Percentiles rank a stretch among this genome's conserved stretches.
phyloP scores from a whole-genome alignment of 192 early-diverging fungal species.

The Diversispora epigaea region DNA sequence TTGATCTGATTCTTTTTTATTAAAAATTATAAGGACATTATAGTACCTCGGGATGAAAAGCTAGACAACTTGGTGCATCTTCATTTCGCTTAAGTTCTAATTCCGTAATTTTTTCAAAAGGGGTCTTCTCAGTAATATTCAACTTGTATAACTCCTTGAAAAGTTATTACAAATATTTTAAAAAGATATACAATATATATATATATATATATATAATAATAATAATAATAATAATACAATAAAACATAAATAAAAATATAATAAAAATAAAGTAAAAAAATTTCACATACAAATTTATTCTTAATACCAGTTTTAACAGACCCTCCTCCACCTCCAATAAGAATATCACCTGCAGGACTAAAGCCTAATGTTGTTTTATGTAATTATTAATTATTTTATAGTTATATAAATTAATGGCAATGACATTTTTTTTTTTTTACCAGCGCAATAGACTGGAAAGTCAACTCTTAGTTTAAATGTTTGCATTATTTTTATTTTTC shows the following conservation, averaged over 20 bases:
- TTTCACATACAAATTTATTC: slow-evolving; percentile 75
- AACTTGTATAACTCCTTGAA: slow-evolving; percentile 54
- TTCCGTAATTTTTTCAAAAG: slow-evolving; percentile 40
- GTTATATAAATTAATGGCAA: background rate
- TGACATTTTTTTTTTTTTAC: background rate
- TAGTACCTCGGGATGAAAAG: slow-evolving; percentile 74
- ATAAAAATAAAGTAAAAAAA: background rate
- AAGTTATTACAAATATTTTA: background rate
- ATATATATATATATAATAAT: background rate
- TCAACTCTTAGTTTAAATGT: background rate
- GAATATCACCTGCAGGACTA: slow-evolving; percentile 54
- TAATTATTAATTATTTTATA: background rate
- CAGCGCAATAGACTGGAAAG: slow-evolving; percentile 28
- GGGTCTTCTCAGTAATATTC: slow-evolving; percentile 33
- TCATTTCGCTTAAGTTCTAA: slow-evolving; percentile 57
- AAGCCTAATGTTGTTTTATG: slow-evolving; percentile 50
- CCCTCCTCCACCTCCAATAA: slow-evolving; percentile 89
- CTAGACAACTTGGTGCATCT: slow-evolving; percentile 83
- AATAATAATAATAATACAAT: background rate
- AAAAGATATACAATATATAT: background rate
- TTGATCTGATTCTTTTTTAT: background rate
- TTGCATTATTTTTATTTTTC: background rate
- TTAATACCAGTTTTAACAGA: slow-evolving; percentile 75
- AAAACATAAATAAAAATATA: background rate
- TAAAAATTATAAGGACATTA: background rate